Base-by-base conservation (phyloP, 345 rosid genomes). In the Clarkia xantiana region DNA sequence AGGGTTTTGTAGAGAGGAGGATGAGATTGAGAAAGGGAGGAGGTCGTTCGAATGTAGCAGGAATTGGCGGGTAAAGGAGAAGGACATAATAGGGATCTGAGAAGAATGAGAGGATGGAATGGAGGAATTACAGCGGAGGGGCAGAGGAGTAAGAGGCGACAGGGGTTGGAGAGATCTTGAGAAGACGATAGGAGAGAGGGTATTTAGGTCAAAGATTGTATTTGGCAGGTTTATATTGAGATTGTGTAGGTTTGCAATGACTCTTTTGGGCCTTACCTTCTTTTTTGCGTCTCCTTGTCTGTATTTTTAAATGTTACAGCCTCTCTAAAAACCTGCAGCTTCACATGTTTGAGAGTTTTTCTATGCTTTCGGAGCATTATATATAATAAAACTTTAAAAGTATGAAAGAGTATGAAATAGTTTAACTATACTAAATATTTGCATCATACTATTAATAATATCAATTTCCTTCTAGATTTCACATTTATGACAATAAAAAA, bases 31-130 rank as follows among this genome's bases (percentile, higher is more conserved):
- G 46, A 8, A 8, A 42, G 39, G 42, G 46, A 34, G 18, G 45
- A 20, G 63, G 52, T 25, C 23, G 15, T 60, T 22, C 23, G 23
- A 46, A 23, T n/a, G 18, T 36, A 18, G 34, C 40, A 49, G 56
- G 49, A 52, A 48, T 69, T 79, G 78, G 78, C 80, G 84, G 80
- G 78, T 69, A 76, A 66, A 17, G 49, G 49, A 54, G 52, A 52
- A 52, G 67, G 20, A 57, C 62, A 68, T 73, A 75, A 66, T 47
- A 40, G 61, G 59, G 66, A 55, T 53, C 55, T 43, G 53, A 64
- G 65, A 71, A 79, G 80, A 79, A 73, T 73, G 73, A 76, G 73
- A 81, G 57, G 76, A 77, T 60, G 73, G 63, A 57, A 52, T 47
- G 52, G 50, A 63, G 58, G 68, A 56, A 49, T 42, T 69, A 48